phyloP scores from a whole-genome alignment of 805 yeast species.

The Brettanomyces naardenensis region DNA sequence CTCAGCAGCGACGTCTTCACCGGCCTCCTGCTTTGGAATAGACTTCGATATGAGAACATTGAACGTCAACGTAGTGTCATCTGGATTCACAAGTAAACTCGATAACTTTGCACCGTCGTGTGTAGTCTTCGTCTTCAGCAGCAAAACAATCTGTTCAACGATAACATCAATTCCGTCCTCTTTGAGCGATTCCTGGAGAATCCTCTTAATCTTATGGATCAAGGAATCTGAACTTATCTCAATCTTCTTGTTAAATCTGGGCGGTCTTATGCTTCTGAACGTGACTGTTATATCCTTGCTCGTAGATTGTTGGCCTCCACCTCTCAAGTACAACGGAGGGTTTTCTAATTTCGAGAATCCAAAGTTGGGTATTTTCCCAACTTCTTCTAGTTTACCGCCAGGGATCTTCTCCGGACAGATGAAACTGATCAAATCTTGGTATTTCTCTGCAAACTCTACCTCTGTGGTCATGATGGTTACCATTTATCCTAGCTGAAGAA shows the following conservation, averaged over 20 bases:
- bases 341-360: slow-evolving; percentile 11
- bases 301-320: slow-evolving; percentile 18
- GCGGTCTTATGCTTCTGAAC: slow-evolving; percentile 66
- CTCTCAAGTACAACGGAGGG: slow-evolving; percentile 22
- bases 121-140: slow-evolving; percentile 44
- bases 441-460: slow-evolving; percentile 37
- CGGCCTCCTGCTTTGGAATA: slow-evolving; percentile 3
- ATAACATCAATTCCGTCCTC: slow-evolving; percentile 20
- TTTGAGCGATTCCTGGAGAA: slow-evolving; percentile 23
- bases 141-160: slow-evolving; percentile 33
- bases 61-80: slow-evolving; percentile 4
- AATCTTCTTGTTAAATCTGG: slow-evolving; percentile 42
- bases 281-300: slow-evolving; percentile 17
- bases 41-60: slow-evolving; percentile 12
- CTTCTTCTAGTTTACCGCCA: slow-evolving; percentile 10
- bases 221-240: slow-evolving; percentile 16
- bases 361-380: slow-evolving; percentile 7
- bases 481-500: too few species aligned
- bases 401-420: slow-evolving; percentile 26
- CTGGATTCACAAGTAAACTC: slow-evolving; percentile 2
- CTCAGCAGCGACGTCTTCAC: slow-evolving; percentile 1
- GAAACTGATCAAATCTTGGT: slow-evolving; percentile 39
- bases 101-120: slow-evolving; percentile 31
- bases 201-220: slow-evolving; percentile 30
- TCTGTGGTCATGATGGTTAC: slow-evolving; percentile 27